Evolutionary conservation across 148 eudicot genomes (phyloP).

Genomic region (Beta vulgaris): DNA sequence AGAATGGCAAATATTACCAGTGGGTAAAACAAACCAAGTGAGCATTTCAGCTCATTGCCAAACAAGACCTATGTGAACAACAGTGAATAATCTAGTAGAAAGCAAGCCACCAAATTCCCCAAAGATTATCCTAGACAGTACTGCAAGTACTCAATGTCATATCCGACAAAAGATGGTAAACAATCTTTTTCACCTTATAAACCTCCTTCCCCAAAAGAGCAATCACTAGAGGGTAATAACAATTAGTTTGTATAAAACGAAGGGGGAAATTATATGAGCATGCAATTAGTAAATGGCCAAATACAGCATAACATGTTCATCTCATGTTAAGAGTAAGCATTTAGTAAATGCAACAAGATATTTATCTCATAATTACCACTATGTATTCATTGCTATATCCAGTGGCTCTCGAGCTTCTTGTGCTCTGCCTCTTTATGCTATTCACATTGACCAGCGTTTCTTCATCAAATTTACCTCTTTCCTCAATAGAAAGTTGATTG

Average conservation of each 20-base stretch:
- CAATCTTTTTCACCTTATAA: too few relatives aligned
- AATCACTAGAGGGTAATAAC: not conserved
- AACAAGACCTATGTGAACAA: not conserved
- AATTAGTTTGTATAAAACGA: too few relatives aligned
- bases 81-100: not conserved
- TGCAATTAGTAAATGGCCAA: not conserved
- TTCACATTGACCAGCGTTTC: constrained; percentile 95
- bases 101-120: not conserved
- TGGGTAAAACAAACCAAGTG: not conserved
- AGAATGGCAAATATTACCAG: too few relatives aligned
- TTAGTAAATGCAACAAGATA: not conserved
- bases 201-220: not conserved
- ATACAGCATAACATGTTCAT: too few relatives aligned
- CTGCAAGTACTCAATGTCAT: not conserved
- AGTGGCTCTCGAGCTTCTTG: constrained; percentile 49
- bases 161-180: too few relatives aligned
- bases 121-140: not conserved
- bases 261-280: not conserved
- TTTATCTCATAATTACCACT: constrained; percentile 52
- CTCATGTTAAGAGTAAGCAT: not conserved
- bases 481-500: constrained; percentile 87
- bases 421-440: constrained; percentile 65
- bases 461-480: constrained; percentile 92
- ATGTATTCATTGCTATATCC: constrained; percentile 95
- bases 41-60: not conserved